Evolutionary conservation across 306 rosid genomes (phyloP).

Genomic region (Hippophae gyantsensis): DNA sequence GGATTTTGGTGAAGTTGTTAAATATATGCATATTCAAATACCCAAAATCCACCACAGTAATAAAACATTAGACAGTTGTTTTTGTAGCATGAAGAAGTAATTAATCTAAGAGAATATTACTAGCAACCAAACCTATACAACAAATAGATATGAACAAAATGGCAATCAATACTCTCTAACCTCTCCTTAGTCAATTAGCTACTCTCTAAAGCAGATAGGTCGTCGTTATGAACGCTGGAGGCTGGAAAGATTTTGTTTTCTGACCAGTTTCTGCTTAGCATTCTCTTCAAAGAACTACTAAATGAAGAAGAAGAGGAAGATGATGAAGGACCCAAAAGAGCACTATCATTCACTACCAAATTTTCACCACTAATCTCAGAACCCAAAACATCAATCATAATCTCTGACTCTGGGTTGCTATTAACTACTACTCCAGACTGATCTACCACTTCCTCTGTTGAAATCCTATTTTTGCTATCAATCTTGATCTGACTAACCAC

Average conservation of each 20-base stretch:
- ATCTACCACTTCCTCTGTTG: background rate
- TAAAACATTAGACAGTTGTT: too few relatives aligned
- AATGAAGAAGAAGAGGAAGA: slow-evolving; percentile 28
- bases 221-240: slow-evolving; percentile 21
- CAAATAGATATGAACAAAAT: too few relatives aligned
- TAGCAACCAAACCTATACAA: too few relatives aligned
- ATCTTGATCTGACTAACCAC: slow-evolving; percentile 14
- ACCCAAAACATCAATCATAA: slow-evolving; percentile 26
- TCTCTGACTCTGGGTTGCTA: slow-evolving; percentile 3
- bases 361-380: slow-evolving; percentile 24
- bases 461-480: background rate
- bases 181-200: too few relatives aligned
- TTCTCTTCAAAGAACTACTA: slow-evolving; percentile 61
- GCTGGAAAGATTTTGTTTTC: slow-evolving; percentile 43
- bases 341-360: slow-evolving; percentile 9
- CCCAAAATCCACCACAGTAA: too few relatives aligned
- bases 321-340: slow-evolving; percentile 23
- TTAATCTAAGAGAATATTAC: too few relatives aligned
- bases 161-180: too few relatives aligned
- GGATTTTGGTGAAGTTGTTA: too few relatives aligned
- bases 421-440: slow-evolving; percentile 9
- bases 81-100: too few relatives aligned
- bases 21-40: too few relatives aligned
- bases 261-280: slow-evolving; percentile 34
- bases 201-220: slow-evolving; percentile 14